Evolutionary conservation across 2,329 filamentous ascomycete genomes (phyloP).

Genomic region (Apiospora phragmitis): DNA sequence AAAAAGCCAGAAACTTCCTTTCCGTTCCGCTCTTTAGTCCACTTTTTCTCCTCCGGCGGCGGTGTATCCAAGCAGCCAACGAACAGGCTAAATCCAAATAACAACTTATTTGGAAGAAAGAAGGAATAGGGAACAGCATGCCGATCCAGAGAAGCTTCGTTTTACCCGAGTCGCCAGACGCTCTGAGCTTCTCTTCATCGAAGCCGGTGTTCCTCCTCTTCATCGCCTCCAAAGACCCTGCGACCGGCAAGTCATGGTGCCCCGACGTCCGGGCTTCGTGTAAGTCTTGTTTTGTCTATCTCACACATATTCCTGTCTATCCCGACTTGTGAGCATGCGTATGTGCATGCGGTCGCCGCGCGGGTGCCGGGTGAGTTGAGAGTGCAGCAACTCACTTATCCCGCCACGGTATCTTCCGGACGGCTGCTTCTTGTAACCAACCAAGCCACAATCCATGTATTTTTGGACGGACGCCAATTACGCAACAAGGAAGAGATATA

Average conservation of each 20-base stretch:
- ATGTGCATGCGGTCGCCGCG: too few species aligned
- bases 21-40: not conserved
- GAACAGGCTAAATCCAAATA: too few species aligned
- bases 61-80: not conserved
- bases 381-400: not conserved
- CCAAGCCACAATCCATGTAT: not conserved
- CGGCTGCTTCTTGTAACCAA: not conserved
- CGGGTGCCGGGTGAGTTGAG: too few species aligned
- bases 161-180: not conserved
- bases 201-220: constrained; percentile 35
- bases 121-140: not conserved
- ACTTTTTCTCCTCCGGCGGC: not conserved
- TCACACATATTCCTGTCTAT: not conserved
- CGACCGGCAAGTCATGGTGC: constrained; percentile 39
- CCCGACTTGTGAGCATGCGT: too few species aligned
- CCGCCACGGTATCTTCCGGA: not conserved
- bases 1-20: not conserved
- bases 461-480: not conserved
- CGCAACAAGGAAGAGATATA: not conserved
- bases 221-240: constrained; percentile 35
- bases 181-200: not conserved
- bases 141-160: not conserved
- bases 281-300: too few species aligned
- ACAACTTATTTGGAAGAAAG: not conserved
- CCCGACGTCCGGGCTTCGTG: constrained; percentile 38